Evolutionary conservation across 441 rosid genomes (phyloP).

Genomic region (Croton setiger): DNA sequence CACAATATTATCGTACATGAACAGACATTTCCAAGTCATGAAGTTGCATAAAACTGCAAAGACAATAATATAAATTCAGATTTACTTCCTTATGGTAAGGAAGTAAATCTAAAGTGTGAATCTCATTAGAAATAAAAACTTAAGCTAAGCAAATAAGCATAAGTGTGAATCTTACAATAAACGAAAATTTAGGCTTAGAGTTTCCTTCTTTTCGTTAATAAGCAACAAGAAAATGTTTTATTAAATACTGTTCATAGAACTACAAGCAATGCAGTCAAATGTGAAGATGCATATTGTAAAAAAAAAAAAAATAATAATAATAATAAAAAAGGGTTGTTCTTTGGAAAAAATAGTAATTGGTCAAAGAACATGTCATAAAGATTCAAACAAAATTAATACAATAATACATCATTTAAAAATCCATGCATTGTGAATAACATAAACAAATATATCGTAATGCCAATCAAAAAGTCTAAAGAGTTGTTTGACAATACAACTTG

Average conservation of each 20-base stretch:
- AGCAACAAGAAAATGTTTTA: conserved; percentile 9
- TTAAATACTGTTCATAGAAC: not conserved
- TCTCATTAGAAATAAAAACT: not conserved
- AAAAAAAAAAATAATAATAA: not conserved
- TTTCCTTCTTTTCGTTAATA: not conserved
- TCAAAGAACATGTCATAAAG: not conserved
- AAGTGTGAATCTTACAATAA: not conserved
- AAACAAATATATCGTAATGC: conserved; percentile 3
- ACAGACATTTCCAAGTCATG: not conserved
- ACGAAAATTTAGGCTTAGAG: not conserved
- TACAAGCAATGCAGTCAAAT: not conserved
- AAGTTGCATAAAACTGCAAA: conserved; percentile 9
- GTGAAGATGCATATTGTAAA: not conserved
- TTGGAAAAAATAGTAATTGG: not conserved
- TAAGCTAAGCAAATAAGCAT: too few relatives aligned
- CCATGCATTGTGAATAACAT: not conserved
- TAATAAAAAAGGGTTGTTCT: not conserved
- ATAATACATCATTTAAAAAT: not conserved
- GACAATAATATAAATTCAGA: conserved; percentile 1
- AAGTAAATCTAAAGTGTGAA: not conserved
- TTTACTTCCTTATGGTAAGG: not conserved
- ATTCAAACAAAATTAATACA: not conserved
- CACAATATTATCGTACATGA: conserved; percentile 20
- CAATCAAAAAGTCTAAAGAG: conserved; percentile 9
- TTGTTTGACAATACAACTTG: not conserved